phyloP scores from a whole-genome alignment of 1,284 basidiomycete genomes.

The Naganishia cerealis region DNA sequence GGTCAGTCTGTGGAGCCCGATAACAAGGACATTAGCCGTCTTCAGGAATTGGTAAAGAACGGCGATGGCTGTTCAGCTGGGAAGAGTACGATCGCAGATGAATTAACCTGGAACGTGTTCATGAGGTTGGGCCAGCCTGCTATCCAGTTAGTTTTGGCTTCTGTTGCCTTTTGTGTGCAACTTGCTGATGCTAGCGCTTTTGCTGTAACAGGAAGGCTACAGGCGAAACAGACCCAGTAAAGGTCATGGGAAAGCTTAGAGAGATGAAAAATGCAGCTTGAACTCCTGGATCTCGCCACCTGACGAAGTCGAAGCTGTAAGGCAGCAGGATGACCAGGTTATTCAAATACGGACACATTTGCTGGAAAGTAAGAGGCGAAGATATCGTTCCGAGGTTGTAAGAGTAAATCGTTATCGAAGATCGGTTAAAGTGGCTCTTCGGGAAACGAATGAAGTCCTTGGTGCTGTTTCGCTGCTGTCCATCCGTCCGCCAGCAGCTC shows the following conservation, averaged over 20 bases:
- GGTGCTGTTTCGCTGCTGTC: too few relatives aligned
- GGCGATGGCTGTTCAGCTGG: slow-evolving; percentile 50
- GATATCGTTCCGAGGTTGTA: not conserved
- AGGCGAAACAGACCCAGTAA: slow-evolving; percentile 58
- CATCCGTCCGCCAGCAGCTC: too few relatives aligned
- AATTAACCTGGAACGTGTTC: slow-evolving; percentile 58
- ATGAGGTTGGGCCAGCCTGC: slow-evolving; percentile 52
- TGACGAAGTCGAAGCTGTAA: not conserved
- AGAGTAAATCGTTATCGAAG: too few relatives aligned
- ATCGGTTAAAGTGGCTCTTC: too few relatives aligned
- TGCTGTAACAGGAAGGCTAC: slow-evolving; percentile 56
- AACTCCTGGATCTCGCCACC: not conserved
- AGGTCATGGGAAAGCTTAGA: slow-evolving; percentile 71
- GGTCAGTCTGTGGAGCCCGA: slow-evolving; percentile 49
- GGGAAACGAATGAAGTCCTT: too few relatives aligned
- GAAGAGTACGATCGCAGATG: slow-evolving; percentile 58
- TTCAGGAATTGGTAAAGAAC: slow-evolving; percentile 43
- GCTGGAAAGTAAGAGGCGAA: too few relatives aligned
- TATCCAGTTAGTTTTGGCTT: slow-evolving; percentile 42
- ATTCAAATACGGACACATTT: too few relatives aligned
- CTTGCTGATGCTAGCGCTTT: too few relatives aligned
- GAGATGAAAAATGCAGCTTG: slow-evolving; percentile 70
- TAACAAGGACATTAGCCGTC: slow-evolving; percentile 47
- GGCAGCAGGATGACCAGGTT: too few relatives aligned
- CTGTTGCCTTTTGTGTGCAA: not conserved